Base-by-base conservation (phyloP, 163 green algal species). In the Chlorella variabilis region DNA sequence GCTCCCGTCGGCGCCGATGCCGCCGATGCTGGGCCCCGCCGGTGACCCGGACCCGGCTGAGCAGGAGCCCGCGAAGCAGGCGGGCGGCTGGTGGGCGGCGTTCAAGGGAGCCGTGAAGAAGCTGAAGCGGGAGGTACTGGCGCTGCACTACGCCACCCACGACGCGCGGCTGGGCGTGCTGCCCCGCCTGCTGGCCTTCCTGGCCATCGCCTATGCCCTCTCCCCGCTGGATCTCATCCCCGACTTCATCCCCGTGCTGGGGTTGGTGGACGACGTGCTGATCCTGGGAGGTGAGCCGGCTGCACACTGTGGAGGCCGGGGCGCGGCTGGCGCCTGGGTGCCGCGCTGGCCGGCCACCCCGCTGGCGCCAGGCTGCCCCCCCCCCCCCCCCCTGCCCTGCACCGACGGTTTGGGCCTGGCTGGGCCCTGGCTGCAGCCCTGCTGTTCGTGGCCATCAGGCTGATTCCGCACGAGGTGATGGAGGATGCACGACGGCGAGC, bases 151-250 rank as follows among this genome's bases (percentile, higher is more conserved):
- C 34, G 76, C 76, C 21, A 66, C 59, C 17, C 76, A 80, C 54
- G 56, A 80, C 29, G 27, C 27, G 2, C 56, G 73, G 9, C 45
- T 66, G 13, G 73, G 73, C 73, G 25, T 39, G 36, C 54, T 80
- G 71, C 73, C 73, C 20, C 73, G 73, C 54, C 5, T 58, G 15
- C 11, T 56, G 9, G 62, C 62, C 18, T 15, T 80, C 36, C 54
- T 70, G 54, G 73, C 73, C 1, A 39, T 80, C 15, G 73, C 73
- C n/a, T 80, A 80, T 34, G 39, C 42, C 65, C 63, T 88, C 7
- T 83, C 70, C 29, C 83, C 83, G 2, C 34, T 88, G n/a, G 83
- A 88, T 41, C 63, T 88, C 59, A 86, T 88, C 9, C 78, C 83
- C 18, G 83, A 88, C 34, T 79, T 83, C 38, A 86, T 88, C 7